Evolutionary conservation across 2,329 filamentous ascomycete species (phyloP).

Genomic region (Hirsutella rhossiliensis): DNA sequence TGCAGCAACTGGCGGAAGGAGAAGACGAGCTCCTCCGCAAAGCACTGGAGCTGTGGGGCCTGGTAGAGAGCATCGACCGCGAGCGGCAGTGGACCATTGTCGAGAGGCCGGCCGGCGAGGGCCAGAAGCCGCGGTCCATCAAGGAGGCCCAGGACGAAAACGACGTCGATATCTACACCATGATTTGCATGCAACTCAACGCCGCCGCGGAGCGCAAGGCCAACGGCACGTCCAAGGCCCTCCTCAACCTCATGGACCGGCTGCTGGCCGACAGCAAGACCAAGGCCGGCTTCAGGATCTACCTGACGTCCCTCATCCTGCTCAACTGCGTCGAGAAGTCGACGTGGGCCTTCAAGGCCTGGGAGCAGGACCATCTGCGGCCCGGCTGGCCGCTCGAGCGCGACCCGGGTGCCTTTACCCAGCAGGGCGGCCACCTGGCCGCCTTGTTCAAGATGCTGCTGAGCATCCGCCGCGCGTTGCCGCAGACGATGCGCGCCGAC

Average conservation of each 20-base stretch:
- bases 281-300: constrained; percentile 48
- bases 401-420: constrained; percentile 42
- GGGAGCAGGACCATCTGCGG: constrained; percentile 49
- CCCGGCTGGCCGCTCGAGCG: constrained; percentile 49
- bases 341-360: constrained; percentile 57
- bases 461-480: constrained; percentile 46
- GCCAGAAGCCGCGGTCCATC: constrained; percentile 31
- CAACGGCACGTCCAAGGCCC: constrained; percentile 41
- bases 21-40: constrained; percentile 44
- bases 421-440: constrained; percentile 47
- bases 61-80: constrained; percentile 53
- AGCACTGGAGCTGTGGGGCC: constrained; percentile 51
- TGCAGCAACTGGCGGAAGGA: constrained; percentile 30
- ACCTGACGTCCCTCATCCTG: constrained; percentile 48
- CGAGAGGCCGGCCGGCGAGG: constrained; percentile 30
- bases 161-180: constrained; percentile 45
- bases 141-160: constrained; percentile 34
- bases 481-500: constrained; percentile 33
- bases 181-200: constrained; percentile 52
- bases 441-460: constrained; percentile 49
- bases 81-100: constrained; percentile 49
- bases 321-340: constrained; percentile 57
- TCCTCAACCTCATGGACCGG: constrained; percentile 49
- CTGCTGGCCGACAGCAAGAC: constrained; percentile 48
- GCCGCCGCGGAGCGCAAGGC: constrained; percentile 54